A percentile compares a stretch with the other conserved stretches of the same genome.
These are phyloP conservation scores for Alternaria ethzedia DNA, from an alignment of 2,329 filamentous ascomycete species.

Conservation along the genomic window DNA sequence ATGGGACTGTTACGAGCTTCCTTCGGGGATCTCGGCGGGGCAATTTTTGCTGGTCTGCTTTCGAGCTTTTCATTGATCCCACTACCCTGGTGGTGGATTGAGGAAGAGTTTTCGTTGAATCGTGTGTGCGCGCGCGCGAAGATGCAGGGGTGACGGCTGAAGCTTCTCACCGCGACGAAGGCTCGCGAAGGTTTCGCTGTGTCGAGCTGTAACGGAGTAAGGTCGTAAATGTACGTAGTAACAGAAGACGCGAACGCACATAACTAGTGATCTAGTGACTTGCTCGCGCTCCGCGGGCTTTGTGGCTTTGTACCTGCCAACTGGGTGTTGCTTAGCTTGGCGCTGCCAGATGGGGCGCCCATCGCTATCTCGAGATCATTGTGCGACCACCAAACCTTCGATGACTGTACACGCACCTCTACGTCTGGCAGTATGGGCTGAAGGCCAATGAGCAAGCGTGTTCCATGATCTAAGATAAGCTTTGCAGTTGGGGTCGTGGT, in stretches of 20 bases:
- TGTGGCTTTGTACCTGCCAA: neutral
- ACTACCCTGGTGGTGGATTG: conserved; percentile 41
- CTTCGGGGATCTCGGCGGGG: conserved; percentile 45
- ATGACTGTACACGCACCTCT: neutral
- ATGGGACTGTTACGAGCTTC: conserved; percentile 42
- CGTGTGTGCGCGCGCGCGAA: neutral
- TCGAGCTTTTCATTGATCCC: conserved; percentile 48
- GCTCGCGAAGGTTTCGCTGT: neutral
- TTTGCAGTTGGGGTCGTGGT: neutral
- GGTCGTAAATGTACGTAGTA: neutral
- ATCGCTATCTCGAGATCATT: neutral
- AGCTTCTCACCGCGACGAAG: rapidly evolving
- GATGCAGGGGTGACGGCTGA: neutral
- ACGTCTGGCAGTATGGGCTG: neutral
- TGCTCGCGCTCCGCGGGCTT: neutral
- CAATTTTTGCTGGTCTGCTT: conserved; percentile 39
- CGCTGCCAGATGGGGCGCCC: neutral
- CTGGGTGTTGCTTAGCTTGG: neutral
- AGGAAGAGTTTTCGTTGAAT: conserved; percentile 41
- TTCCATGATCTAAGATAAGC: neutral
- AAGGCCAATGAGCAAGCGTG: neutral
- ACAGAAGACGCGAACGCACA: neutral
- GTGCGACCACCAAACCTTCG: neutral
- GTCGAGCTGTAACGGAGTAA: neutral
- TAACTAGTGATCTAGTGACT: neutral